Evolutionary conservation across 805 yeast genomes (phyloP).

Genomic region (Kregervanrija fluxuum): DNA sequence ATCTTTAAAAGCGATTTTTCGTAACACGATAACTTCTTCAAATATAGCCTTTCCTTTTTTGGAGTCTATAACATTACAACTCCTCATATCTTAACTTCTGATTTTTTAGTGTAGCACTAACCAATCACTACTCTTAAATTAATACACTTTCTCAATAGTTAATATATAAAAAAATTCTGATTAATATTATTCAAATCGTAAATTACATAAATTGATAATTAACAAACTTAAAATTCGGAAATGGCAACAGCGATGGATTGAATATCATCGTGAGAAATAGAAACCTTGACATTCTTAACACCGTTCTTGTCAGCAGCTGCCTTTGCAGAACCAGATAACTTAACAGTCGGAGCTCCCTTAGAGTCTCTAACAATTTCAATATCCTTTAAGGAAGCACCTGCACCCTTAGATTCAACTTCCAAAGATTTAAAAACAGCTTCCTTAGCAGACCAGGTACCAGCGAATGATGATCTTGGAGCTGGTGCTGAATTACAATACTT

Average conservation of each 20-base stretch:
- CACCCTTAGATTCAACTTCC: constrained; percentile 85
- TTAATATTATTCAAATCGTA: background rate
- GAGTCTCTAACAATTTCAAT: constrained; percentile 75
- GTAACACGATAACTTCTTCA: no score
- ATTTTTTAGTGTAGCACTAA: no score
- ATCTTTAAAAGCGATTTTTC: no score
- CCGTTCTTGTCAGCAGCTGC: constrained; percentile 66
- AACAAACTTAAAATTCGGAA: constrained; percentile 37
- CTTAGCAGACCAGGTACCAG: constrained; percentile 99
- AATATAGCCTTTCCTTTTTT: no score
- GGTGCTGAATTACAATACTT: constrained; percentile 71
- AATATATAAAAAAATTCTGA: background rate
- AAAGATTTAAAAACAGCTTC: constrained; percentile 98
- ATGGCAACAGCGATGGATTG: constrained; percentile 98
- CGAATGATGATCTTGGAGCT: constrained; percentile 78
- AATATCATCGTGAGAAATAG: constrained; percentile 93
- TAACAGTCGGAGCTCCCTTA: constrained; percentile 79
- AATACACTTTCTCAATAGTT: background rate
- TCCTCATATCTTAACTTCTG: no score
- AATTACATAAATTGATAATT: background rate
- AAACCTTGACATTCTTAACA: constrained; percentile 66
- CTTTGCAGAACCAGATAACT: constrained; percentile 69
- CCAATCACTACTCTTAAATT: background rate
- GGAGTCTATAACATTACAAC: no score
- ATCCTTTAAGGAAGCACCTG: constrained; percentile 87